Percentiles rank a stretch among this genome's conserved stretches.
phyloP scores from a whole-genome alignment of 371 early-diverging fungal species.

The Fennellomyces sp. region DNA sequence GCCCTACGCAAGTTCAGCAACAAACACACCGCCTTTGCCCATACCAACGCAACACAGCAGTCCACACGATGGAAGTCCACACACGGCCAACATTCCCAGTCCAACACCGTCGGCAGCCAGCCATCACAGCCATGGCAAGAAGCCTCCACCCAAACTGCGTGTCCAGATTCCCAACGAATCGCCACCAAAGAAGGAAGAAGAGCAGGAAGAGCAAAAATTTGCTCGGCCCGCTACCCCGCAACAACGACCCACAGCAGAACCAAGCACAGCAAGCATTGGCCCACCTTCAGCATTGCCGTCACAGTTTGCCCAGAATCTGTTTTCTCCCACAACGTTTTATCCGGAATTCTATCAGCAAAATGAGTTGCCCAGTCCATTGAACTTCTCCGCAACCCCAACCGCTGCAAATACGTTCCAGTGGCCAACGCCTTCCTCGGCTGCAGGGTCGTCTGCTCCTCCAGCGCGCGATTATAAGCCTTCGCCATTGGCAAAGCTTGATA shows the following conservation, averaged over 20 bases:
- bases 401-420: slow-evolving; percentile 62
- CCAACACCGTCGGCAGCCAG: slow-evolving; percentile 19
- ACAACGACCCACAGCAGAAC: slow-evolving; percentile 5
- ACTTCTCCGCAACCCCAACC: slow-evolving; percentile 66
- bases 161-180: slow-evolving; percentile 51
- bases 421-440: slow-evolving; percentile 40
- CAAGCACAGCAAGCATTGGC: slow-evolving; percentile 8
- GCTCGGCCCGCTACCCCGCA: slow-evolving; percentile 9
- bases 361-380: slow-evolving; percentile 66
- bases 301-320: slow-evolving; percentile 78
- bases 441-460: neutral
- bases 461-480: slow-evolving; percentile 8
- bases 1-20: neutral
- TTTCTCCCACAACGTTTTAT: slow-evolving; percentile 79
- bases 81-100: slow-evolving; percentile 14
- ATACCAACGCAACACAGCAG: slow-evolving; percentile 4
- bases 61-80: slow-evolving; percentile 12
- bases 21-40: slow-evolving; percentile 17
- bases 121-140: slow-evolving; percentile 20
- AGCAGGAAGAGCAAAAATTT: slow-evolving; percentile 7
- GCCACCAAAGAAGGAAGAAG: slow-evolving; percentile 12
- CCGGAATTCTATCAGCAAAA: slow-evolving; percentile 74
- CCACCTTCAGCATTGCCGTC: slow-evolving; percentile 66
- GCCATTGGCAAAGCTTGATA: slow-evolving; percentile 4
- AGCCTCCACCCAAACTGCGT: slow-evolving; percentile 48